These are phyloP conservation scores for Moricandia moricandioides DNA, from an alignment of 345 rosid genomes.

Conservation along the genomic window DNA sequence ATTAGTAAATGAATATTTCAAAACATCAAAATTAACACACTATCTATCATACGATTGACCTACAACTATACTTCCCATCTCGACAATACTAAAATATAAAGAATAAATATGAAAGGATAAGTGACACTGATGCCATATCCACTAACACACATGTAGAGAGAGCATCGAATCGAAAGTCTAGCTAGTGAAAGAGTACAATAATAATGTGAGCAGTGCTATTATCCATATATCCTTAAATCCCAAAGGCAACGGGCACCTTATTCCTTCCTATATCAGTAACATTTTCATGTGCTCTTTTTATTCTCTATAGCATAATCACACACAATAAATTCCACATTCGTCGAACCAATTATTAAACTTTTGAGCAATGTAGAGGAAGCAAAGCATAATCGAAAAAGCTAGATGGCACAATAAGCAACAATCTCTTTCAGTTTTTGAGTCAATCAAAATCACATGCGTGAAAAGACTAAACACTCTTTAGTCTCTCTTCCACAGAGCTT, in stretches of 20 bases:
- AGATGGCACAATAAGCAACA: background rate
- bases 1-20: too few species aligned
- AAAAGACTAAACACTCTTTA: slow-evolving; percentile 53
- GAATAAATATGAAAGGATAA: background rate
- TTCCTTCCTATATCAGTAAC: slow-evolving; percentile 27
- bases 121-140: slow-evolving; percentile 33
- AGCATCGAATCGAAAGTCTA: slow-evolving; percentile 4
- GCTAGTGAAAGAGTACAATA: slow-evolving; percentile 14
- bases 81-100: background rate
- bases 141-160: slow-evolving; percentile 21
- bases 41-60: too few species aligned
- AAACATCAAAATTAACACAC: too few species aligned
- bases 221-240: slow-evolving; percentile 24
- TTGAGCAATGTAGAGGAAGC: slow-evolving; percentile 14
- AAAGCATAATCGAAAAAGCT: background rate
- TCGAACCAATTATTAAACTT: slow-evolving; percentile 32
- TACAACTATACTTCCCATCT: background rate
- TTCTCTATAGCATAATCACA: slow-evolving; percentile 18
- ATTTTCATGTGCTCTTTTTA: slow-evolving; percentile 21
- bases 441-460: slow-evolving; percentile 45
- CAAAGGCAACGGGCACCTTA: slow-evolving; percentile 17
- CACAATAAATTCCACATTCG: slow-evolving; percentile 16
- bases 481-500: slow-evolving; percentile 19
- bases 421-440: slow-evolving; percentile 22
- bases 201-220: slow-evolving; percentile 11